A percentile compares a stretch with the other conserved stretches of the same genome.
Conservation (phyloP, 2,329 filamentous ascomycete genomes). For the Nothomitra cinnamomea region DNA sequence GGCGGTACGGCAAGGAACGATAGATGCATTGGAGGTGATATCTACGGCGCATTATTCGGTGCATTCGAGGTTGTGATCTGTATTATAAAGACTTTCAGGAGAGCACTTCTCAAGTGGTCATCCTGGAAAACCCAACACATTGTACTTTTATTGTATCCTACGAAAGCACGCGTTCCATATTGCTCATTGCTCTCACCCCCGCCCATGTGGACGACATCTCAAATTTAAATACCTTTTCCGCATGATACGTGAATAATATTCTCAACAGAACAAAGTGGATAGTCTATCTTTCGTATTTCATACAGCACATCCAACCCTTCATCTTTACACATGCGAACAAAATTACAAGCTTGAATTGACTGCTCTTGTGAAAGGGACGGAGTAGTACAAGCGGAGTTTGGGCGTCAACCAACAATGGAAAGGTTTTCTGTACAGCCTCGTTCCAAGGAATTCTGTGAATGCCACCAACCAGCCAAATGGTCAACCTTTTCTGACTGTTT, state of each 20-base stretch:
- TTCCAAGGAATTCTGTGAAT: background rate
- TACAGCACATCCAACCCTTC: background rate
- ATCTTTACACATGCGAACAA: background rate
- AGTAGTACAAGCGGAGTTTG: background rate
- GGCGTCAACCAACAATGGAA: background rate
- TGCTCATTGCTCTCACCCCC: too few species aligned
- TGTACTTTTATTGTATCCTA: too few species aligned
- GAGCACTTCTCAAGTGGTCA: background rate
- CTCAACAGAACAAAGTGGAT: background rate
- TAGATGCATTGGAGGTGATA: background rate
- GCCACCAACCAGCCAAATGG: too few species aligned
- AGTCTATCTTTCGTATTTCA: conserved; percentile 1
- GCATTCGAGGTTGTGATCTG: background rate
- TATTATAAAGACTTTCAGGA: background rate
- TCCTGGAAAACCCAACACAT: too few species aligned
- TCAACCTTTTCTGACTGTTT: background rate
- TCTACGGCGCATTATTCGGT: background rate
- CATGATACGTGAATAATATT: too few species aligned
- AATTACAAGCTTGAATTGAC: background rate
- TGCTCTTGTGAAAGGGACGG: background rate
- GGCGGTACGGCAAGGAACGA: background rate
- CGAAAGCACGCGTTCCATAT: too few species aligned
- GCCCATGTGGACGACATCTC: too few species aligned
- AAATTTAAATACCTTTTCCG: too few species aligned
- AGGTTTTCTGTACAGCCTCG: background rate